Base-by-base conservation (phyloP, 495 filamentous ascomycete genomes). In the Filosporella fistucella region DNA sequence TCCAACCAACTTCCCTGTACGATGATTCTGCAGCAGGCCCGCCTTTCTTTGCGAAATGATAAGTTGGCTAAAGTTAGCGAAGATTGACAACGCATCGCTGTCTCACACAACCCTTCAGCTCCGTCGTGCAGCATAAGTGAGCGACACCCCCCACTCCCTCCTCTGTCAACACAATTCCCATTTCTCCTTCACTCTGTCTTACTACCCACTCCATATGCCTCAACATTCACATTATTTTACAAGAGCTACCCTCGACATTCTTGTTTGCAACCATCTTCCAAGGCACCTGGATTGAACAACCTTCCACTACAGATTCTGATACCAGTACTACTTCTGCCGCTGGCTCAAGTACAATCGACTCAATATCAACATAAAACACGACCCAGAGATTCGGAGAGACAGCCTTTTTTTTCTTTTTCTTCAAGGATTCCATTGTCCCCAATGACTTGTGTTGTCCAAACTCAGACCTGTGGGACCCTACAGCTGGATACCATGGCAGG, bases 371-470 rank as follows among this genome's bases (percentile, higher is more conserved):
- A 25, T 17, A 49, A 41, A 1, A 42, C 35, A 18, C 24, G 41
- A 37, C 47, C 16, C 42, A 45, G 24, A 45, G 33, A 28, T 48
- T n/a, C 45, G 38, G 30, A 25, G 24, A 35, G 33, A 28, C 26
- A 24, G n/a, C 43, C 37, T 39, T 43, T 41, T 49, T 45, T 17
- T 38, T 48, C 36, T 13, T 12, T 43, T 44, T 45, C 14, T 49
- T 22, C 13, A n/a, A 33, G 47, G 32, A 36, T 23, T 14, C 39
- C 30, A 33, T 51, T 22, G 32, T 54, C 17, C 55, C 42, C 44
- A 51, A 58, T 58, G 55, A 58, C 33, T 51, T 51, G 46, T 51
- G 50, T n/a, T n/a, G n/a, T 54, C 20, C 48, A 57, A 52, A 58
- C 51, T 22, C 50, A 54, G 38, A 52, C 49, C 36, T 28, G 40